These are phyloP conservation scores for Cladosporium sp. DNA, from an alignment of 2,329 filamentous ascomycete genomes.

Conservation along the genomic window DNA sequence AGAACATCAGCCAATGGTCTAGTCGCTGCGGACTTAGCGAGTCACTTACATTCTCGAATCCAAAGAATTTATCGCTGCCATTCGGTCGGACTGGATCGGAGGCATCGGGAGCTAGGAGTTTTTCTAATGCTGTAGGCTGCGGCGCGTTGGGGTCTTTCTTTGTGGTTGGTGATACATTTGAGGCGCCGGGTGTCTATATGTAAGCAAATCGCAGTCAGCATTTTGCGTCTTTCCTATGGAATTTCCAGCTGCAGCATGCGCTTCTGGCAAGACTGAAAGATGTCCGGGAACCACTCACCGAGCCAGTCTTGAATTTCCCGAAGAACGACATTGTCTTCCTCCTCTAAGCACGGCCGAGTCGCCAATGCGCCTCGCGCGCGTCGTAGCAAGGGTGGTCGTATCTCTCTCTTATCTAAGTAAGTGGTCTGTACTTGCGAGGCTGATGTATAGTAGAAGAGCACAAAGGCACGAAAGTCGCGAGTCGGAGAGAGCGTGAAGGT, in stretches of 20 bases:
- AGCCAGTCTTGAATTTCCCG: conserved; percentile 47
- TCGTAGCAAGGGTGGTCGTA: not conserved
- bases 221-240: conserved; percentile 15
- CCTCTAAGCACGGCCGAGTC: conserved; percentile 2
- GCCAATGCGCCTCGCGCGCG: conserved; percentile 12
- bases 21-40: conserved; percentile 17
- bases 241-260: conserved; percentile 3
- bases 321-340: conserved; percentile 47
- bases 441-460: not conserved
- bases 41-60: conserved; percentile 84
- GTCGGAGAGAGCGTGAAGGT: not conserved
- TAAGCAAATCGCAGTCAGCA: conserved; percentile 18
- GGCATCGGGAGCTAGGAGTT: conserved; percentile 71
- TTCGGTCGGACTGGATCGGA: conserved; percentile 76
- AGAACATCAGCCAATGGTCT: not conserved
- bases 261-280: not conserved
- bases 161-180: conserved; percentile 41
- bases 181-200: conserved; percentile 46
- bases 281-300: conserved; percentile 33
- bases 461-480: not conserved
- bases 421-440: no score
- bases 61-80: conserved; percentile 97
- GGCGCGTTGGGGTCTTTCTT: conserved; percentile 58
- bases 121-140: conserved; percentile 56
- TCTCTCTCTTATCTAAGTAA: not conserved